Base-by-base conservation (phyloP, 2,329 filamentous ascomycete genomes). In the Phaeosphaeriaceae sp. region DNA sequence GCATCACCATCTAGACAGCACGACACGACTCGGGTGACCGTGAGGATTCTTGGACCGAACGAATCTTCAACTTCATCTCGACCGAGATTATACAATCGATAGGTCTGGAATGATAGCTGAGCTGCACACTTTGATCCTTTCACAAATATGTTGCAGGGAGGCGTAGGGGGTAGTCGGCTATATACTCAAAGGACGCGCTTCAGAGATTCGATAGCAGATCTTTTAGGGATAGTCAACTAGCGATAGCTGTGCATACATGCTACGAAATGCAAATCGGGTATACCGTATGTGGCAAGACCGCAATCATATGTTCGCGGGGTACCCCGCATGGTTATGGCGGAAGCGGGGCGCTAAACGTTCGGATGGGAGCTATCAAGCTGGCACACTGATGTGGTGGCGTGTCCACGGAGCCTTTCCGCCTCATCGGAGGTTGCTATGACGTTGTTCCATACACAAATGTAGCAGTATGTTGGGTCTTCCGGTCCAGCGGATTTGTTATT, bases 301-400 rank as follows among this genome's bases (percentile, higher is more conserved):
- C 31, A 13, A 36, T 58, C 25, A n/a, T 1, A 49, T 17, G 56
- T 60, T 56, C 63, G 67, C 63, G 65, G 67, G 65, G 67, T 63
- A 67, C 65, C 65, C 67, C 67, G 67, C 67, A 65, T 31, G 48
- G 22, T 27, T 50, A 56, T 53, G 56, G 47, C 56, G 52, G 61
- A 56, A 57, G 49, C 56, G 58, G 53, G 53, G 45, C 48, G 33
- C 51, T 60, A 54, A 46, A 19, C 55, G 48, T 53, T 65, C 61
- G 55, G 60, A 58, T 61, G 56, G 56, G 47, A 61, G 33, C 48
- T 54, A 46, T 61, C 40, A 54, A 33, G 33, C 25, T 57, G 33
- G 50, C 24, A 41, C 56, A 15, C 54, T 60, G 41, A 33, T n/a
- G 33, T 24, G 53, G 52, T 57, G 61, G 48, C 60, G 48, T 58